Percentiles rank a stretch among this genome's conserved stretches.
Conservation (phyloP, 225 moss, liverwort and hornwort species). For the Marchantia paleacea region DNA sequence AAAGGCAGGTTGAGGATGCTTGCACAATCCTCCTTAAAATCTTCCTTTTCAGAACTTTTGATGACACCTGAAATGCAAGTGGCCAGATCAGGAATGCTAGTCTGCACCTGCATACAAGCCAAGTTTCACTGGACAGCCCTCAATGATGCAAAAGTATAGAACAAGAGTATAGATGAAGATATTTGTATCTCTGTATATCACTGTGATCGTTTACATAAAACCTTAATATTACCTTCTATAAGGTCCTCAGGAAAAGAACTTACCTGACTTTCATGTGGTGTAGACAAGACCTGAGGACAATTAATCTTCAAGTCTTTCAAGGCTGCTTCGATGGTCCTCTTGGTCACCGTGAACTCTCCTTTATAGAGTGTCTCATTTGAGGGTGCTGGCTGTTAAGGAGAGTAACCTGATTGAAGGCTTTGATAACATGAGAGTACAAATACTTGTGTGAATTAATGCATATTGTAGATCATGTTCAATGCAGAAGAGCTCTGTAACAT, state of each 20-base stretch:
- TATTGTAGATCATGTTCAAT: not conserved
- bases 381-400: not conserved
- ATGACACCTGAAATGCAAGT: slow-evolving; percentile 35
- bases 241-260: not conserved
- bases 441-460: no score
- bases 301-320: slow-evolving; percentile 29
- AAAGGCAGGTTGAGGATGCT: slow-evolving; percentile 22
- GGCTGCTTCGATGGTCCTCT: slow-evolving; percentile 27
- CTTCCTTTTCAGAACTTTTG: slow-evolving; percentile 9
- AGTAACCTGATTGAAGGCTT: not conserved
- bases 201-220: not conserved
- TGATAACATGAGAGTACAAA: not conserved
- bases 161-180: not conserved
- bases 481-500: not conserved
- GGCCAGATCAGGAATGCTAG: slow-evolving; percentile 29
- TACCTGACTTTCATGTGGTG: slow-evolving; percentile 24
- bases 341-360: slow-evolving; percentile 14
- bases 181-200: not conserved
- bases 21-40: slow-evolving; percentile 27
- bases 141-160: not conserved
- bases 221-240: no score
- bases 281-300: slow-evolving; percentile 23
- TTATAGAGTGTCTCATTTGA: slow-evolving; percentile 5
- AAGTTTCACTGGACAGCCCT: not conserved
- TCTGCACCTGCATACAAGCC: slow-evolving; percentile 25